Base-by-base conservation (phyloP, 2,329 filamentous ascomycete genomes). In the Colletotrichum coccodes region DNA sequence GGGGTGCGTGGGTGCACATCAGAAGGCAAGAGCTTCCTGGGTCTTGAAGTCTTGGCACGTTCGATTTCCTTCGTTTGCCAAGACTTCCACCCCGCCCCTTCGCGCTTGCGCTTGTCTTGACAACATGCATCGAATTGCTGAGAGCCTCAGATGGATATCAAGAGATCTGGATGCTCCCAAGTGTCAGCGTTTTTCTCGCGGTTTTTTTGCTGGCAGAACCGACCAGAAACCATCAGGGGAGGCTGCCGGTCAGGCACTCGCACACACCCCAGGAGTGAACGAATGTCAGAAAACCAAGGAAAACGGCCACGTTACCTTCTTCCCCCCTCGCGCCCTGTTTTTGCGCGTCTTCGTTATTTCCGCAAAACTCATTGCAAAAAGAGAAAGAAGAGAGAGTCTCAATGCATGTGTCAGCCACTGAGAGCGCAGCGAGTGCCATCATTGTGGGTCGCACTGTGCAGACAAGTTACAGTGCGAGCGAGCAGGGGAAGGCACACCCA, bases 81-180 rank as follows among this genome's bases (percentile, higher is more conserved):
- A 68, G 65, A 68, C 65, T 68, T 68, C 65, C 65, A 68, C 65
- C 65, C 65, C 65, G 65, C 65, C 54, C 65, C 65, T 68, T 60
- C 65, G 65, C 65, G 65, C 65, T 56, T 65, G 65, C 65, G 65
- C 65, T 68, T 68, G 65, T 68, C 65, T 68, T 68, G 65, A 68
- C 65, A 68, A 68, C 65, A 68, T 68, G 46, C 65, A 68, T 68
- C 53, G 61, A 68, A 60, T 56, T 59, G 30, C 50, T 18, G 52
- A 65, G 65, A 68, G 65, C 65, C 65, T 59, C 65, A 60, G 40
- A 26, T 40, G 32, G 26, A 60, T 65, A 68, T 65, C 21, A 49
- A 26, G 52, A 36, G 47, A 50, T 44, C 38, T 54, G 23, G 32
- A 54, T 56, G 40, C 40, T 65, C 38, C 56, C 40, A 65, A 68